Evolutionary conservation across 2,329 filamentous ascomycete species (phyloP).

Genomic region (Venturiaceae sp.): DNA sequence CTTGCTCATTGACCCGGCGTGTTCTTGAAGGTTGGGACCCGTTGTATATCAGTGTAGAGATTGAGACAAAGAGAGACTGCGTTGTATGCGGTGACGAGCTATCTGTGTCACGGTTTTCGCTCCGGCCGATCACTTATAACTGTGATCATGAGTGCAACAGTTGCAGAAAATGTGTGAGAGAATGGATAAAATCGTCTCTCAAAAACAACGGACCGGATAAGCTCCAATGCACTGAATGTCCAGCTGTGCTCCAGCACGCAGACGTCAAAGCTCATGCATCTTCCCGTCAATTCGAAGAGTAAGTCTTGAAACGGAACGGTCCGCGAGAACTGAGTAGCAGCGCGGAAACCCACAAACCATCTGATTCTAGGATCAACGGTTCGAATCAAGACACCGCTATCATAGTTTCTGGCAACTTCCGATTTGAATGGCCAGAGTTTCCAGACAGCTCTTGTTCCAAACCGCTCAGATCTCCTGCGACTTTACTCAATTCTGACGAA

Average conservation of each 20-base stretch:
- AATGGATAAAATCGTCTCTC: not conserved
- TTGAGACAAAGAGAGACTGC: not conserved
- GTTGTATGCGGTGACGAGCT: not conserved
- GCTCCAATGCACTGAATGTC: not conserved
- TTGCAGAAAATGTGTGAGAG: not conserved
- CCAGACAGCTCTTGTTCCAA: too few species aligned
- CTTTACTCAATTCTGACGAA: too few species aligned
- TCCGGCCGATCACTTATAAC: not conserved
- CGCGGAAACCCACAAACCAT: too few species aligned
- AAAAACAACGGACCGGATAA: not conserved
- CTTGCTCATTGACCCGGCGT: not conserved
- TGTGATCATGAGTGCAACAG: not conserved
- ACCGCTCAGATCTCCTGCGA: too few species aligned
- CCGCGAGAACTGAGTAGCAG: too few species aligned
- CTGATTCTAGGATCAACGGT: too few species aligned
- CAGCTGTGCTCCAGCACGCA: not conserved
- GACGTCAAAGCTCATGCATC: not conserved
- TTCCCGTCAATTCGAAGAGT: not conserved
- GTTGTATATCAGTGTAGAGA: not conserved
- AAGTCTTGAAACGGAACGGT: too few species aligned
- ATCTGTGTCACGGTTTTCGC: not conserved
- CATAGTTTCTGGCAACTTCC: too few species aligned
- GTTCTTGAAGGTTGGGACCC: not conserved
- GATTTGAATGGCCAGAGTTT: too few species aligned
- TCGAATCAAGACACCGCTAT: too few species aligned